A percentile compares a stretch with the other conserved stretches of the same genome.
Conservation (phyloP, 2,329 filamentous ascomycete species). For the Mycogone perniciosa region DNA sequence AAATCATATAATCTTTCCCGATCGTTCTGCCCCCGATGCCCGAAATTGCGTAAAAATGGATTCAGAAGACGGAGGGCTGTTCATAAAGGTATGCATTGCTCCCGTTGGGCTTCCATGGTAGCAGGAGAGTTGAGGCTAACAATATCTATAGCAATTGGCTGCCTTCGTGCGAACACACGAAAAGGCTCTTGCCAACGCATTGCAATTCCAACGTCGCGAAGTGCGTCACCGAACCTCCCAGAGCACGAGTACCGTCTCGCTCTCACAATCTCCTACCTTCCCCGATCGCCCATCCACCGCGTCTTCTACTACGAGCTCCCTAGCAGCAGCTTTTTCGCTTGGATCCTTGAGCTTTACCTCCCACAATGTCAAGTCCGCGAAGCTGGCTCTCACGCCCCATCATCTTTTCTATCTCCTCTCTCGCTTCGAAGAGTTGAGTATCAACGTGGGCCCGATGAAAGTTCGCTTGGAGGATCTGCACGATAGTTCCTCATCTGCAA, state of each 20-base stretch:
- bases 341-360: conserved; percentile 81
- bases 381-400: conserved; percentile 87
- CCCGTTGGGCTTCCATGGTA: neutral
- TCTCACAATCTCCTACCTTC: conserved; percentile 50
- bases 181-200: conserved; percentile 90
- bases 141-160: conserved; percentile 70
- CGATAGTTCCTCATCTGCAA: conserved; percentile 75
- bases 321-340: conserved; percentile 81
- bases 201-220: conserved; percentile 72
- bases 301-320: conserved; percentile 62
- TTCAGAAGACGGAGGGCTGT: conserved; percentile 83
- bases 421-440: conserved; percentile 86
- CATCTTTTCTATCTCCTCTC: conserved; percentile 96
- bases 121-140: conserved; percentile 24
- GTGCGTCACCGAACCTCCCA: conserved; percentile 64
- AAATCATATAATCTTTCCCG: neutral
- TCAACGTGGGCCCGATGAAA: conserved; percentile 92
- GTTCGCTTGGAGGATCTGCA: conserved; percentile 92
- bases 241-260: conserved; percentile 53
- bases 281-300: conserved; percentile 59
- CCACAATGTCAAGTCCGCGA: conserved; percentile 78
- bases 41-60: conserved; percentile 55
- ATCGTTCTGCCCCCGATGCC: conserved; percentile 4
- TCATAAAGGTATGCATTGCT: conserved; percentile 64
- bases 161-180: conserved; percentile 96